A percentile compares a stretch with the other conserved stretches of the same genome.
Conservation (phyloP, 1,284 basidiomycete species). For the Vanrija sp. region DNA sequence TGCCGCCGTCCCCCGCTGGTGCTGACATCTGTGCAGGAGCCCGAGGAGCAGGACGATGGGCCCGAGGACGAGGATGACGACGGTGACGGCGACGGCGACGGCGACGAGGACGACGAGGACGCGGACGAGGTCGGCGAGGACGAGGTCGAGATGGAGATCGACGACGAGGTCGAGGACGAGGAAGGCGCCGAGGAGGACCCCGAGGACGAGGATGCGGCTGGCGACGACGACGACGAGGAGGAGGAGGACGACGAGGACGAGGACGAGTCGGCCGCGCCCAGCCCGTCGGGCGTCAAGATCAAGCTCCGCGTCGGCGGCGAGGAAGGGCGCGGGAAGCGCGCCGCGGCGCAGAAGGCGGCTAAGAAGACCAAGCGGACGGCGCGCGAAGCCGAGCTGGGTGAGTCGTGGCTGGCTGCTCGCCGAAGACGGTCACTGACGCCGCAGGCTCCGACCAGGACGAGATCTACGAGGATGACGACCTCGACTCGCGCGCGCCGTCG, state of each 20-base stretch:
- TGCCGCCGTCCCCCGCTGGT: constrained; percentile 1
- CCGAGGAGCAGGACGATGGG: constrained; percentile 19
- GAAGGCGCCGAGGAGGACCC: constrained; percentile 2
- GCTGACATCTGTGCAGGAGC: background rate
- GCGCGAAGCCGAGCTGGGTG: constrained; percentile 10
- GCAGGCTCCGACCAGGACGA: constrained; percentile 2
- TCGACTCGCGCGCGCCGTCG: constrained; percentile 7
- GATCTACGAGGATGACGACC: constrained; percentile 1
- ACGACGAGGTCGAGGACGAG: constrained; percentile 9
- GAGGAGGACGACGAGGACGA: constrained; percentile 15
- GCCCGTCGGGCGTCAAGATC: constrained; percentile 5
- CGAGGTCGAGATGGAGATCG: background rate
- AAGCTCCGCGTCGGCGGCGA: constrained; percentile 5
- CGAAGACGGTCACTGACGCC: background rate
- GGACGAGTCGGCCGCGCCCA: constrained; percentile 3
- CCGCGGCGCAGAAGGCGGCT: constrained; percentile 17
- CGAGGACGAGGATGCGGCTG: constrained; percentile 11
- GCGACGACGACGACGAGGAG: background rate
- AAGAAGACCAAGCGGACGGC: constrained; percentile 19
- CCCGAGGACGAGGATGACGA: constrained; percentile 8
- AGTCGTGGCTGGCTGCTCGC: constrained; percentile 5
- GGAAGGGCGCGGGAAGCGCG: constrained; percentile 7
- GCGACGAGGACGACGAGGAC: constrained; percentile 8
- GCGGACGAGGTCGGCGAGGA: background rate
- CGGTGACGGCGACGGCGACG: background rate